phyloP scores from a whole-genome alignment of 805 yeast species.

The Candida orba region DNA sequence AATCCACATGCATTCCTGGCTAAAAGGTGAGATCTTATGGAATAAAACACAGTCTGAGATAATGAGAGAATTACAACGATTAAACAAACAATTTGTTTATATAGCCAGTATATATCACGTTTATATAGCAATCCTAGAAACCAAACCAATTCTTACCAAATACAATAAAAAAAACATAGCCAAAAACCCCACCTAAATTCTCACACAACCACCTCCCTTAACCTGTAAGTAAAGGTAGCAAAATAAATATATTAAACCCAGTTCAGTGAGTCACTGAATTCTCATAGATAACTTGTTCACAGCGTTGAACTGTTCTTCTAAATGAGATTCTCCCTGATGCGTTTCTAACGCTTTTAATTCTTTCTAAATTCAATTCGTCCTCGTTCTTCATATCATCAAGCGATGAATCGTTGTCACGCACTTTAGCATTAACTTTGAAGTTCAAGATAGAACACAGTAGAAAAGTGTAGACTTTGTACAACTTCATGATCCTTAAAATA shows the following conservation, averaged over 20 bases:
- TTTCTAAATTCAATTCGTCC: not conserved
- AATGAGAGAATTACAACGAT: too few relatives aligned
- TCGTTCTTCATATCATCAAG: too few relatives aligned
- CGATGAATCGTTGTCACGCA: too few relatives aligned
- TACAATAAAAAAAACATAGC: not conserved
- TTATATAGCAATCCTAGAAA: not conserved
- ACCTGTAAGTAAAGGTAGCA: too few relatives aligned
- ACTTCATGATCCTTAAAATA: constrained; percentile 9
- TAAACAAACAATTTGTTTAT: too few relatives aligned
- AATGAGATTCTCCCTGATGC: constrained; percentile 6
- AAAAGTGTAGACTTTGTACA: constrained; percentile 3
- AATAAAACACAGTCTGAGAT: too few relatives aligned
- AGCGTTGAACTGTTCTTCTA: constrained; percentile 9
- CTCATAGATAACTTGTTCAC: constrained; percentile 16
- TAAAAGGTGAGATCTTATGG: too few relatives aligned
- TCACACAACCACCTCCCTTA: too few relatives aligned
- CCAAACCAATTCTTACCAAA: not conserved
- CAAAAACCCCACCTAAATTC: not conserved
- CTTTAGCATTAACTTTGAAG: not conserved
- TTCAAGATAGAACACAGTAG: not conserved
- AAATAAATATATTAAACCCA: too few relatives aligned
- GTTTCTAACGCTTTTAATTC: constrained; percentile 3
- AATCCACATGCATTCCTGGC: too few relatives aligned
- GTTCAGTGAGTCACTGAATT: constrained; percentile 4
- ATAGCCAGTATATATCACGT: not conserved